phyloP scores from a whole-genome alignment of 257 asterid genomes.

The Jaltomata sinuosa region DNA sequence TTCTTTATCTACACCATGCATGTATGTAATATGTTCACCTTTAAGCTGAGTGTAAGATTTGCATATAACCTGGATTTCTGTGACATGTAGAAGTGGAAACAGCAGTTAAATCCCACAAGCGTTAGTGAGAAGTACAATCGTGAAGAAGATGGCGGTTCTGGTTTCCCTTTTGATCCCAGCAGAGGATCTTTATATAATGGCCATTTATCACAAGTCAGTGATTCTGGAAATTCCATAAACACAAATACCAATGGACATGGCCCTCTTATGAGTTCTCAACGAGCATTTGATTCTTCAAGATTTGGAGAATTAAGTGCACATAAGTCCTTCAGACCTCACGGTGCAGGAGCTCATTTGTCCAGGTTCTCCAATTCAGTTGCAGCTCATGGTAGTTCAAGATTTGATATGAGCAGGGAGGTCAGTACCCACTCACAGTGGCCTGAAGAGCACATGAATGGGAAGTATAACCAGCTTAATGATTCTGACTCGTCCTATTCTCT shows the following conservation, averaged over 20 bases:
- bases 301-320: constrained; percentile 38
- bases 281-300: constrained; percentile 30
- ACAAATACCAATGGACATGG: constrained; percentile 11
- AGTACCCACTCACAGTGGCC: constrained; percentile 41
- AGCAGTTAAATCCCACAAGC: constrained; percentile 42
- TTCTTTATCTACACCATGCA: background rate
- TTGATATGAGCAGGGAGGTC: constrained; percentile 49
- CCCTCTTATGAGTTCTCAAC: constrained; percentile 12
- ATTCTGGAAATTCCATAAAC: constrained; percentile 21
- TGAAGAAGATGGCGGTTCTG: constrained; percentile 40
- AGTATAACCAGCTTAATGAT: constrained; percentile 36
- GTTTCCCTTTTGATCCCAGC: constrained; percentile 38
- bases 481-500: constrained; percentile 48
- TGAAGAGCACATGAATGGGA: constrained; percentile 15
- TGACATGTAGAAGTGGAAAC: constrained; percentile 40
- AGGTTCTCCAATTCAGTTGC: constrained; percentile 76
- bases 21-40: background rate
- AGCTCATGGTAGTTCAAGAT: constrained; percentile 44
- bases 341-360: constrained; percentile 45
- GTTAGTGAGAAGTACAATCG: constrained; percentile 46
- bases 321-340: constrained; percentile 41
- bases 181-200: constrained; percentile 25
- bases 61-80: background rate
- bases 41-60: background rate
- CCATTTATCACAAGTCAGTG: constrained; percentile 20